Conservation (phyloP, 768 basidiomycete genomes). For the Neoboletus brunneissimus region DNA sequence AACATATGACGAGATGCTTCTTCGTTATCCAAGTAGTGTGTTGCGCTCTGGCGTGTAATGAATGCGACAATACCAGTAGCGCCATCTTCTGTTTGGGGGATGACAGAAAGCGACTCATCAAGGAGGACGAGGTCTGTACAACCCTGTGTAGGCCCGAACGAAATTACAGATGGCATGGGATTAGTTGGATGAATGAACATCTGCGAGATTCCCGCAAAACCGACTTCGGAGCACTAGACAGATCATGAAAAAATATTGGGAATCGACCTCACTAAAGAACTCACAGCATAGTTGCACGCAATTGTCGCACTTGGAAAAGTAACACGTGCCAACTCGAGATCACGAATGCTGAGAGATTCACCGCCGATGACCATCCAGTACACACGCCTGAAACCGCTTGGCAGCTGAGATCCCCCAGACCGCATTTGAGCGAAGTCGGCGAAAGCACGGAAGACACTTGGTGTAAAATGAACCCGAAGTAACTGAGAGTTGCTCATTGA, state of each 20-base stretch:
- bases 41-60: slow-evolving; percentile 26
- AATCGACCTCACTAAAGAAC: neutral
- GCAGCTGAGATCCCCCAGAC: slow-evolving; percentile 11
- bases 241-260: neutral
- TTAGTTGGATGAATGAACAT: slow-evolving; percentile 29
- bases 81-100: slow-evolving; percentile 19
- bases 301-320: slow-evolving; percentile 27
- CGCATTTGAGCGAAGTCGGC: slow-evolving; percentile 28
- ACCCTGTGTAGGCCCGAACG: slow-evolving; percentile 29
- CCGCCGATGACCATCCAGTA: slow-evolving; percentile 36
- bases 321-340: slow-evolving; percentile 26
- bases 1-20: slow-evolving; percentile 30
- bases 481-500: slow-evolving; percentile 19
- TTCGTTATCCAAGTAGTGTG: slow-evolving; percentile 28
- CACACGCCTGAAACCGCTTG: slow-evolving; percentile 24
- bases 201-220: slow-evolving; percentile 31
- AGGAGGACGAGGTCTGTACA: slow-evolving; percentile 30
- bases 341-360: slow-evolving; percentile 25
- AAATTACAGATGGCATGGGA: slow-evolving; percentile 25
- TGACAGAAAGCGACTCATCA: slow-evolving; percentile 21
- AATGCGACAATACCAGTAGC: slow-evolving; percentile 29
- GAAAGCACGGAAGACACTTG: slow-evolving; percentile 30
- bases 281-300: slow-evolving; percentile 32
- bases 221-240: slow-evolving; percentile 29
- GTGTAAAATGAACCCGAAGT: slow-evolving; percentile 30